Percentiles rank a stretch among this genome's conserved stretches.
These are phyloP conservation scores for Suillus plorans DNA, from an alignment of 768 basidiomycete species.

Conservation along the genomic window DNA sequence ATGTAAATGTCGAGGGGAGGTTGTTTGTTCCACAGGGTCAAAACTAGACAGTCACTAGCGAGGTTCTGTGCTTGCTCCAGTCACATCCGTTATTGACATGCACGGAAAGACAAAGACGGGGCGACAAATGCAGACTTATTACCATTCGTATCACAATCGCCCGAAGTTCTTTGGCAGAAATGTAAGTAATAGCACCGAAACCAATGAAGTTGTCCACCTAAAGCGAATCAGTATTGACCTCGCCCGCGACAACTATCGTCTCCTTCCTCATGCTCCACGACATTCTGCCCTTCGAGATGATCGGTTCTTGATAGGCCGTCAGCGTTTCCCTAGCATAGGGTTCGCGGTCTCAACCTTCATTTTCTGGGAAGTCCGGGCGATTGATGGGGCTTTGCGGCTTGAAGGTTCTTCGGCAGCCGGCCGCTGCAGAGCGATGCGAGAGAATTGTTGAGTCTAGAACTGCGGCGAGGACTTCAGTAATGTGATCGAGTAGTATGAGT, in stretches of 20 bases:
- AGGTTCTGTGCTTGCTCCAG: background rate
- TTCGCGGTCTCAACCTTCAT: constrained; percentile 17
- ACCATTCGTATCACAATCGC: background rate
- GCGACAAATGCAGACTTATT: background rate
- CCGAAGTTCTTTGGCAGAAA: background rate
- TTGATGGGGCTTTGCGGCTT: constrained; percentile 31
- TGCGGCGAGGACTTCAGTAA: constrained; percentile 25
- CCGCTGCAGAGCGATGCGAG: constrained; percentile 44
- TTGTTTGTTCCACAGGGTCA: background rate
- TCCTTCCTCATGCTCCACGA: background rate
- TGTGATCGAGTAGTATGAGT: background rate
- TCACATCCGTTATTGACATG: background rate
- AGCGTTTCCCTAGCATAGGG: constrained; percentile 28
- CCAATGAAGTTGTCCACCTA: background rate
- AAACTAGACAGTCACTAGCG: background rate
- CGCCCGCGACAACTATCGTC: too few species aligned
- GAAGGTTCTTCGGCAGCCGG: constrained; percentile 39
- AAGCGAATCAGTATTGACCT: background rate
- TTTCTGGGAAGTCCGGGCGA: constrained; percentile 17
- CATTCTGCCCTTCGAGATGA: constrained; percentile 9
- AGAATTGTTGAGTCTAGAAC: constrained; percentile 73
- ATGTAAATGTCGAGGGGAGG: background rate
- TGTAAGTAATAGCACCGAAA: background rate
- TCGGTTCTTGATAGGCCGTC: background rate
- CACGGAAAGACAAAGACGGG: background rate